Percentiles rank a stretch among this genome's conserved stretches.
Evolutionary conservation across 768 basidiomycete species (phyloP).

Genomic region (Favolaschia claudopus): DNA sequence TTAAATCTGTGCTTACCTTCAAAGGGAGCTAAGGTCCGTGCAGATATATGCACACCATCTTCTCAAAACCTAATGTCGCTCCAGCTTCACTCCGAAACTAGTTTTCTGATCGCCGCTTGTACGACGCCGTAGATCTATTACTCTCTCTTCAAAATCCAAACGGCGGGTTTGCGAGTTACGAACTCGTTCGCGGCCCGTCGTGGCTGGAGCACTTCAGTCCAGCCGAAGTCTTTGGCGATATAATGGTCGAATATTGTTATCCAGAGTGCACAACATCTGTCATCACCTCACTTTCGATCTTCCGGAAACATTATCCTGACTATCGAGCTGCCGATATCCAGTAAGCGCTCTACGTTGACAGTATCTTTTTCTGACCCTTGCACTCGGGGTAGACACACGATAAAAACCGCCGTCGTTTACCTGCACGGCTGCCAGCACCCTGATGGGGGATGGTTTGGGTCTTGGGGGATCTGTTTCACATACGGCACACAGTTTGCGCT

Average conservation of each 20-base stretch:
- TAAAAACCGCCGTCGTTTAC: conserved; percentile 75
- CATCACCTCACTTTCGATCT: conserved; percentile 87
- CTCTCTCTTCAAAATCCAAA: conserved; percentile 84
- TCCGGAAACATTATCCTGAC: conserved; percentile 77
- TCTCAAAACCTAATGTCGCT: conserved; percentile 32
- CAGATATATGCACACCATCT: neutral
- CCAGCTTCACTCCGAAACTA: conserved; percentile 65
- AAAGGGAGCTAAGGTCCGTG: conserved; percentile 74
- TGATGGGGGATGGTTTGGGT: conserved; percentile 93
- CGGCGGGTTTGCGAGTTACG: conserved; percentile 95
- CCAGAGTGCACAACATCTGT: conserved; percentile 98
- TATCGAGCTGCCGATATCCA: conserved; percentile 83
- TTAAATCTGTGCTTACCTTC: conserved; percentile 92
- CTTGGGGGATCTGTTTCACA: conserved; percentile 98
- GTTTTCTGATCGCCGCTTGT: conserved; percentile 80
- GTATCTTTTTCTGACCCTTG: neutral
- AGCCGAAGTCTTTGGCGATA: conserved; percentile 97
- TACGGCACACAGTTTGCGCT: conserved; percentile 97
- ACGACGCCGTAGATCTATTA: conserved; percentile 86
- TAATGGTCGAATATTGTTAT: conserved; percentile 95
- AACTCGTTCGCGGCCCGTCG: conserved; percentile 79
- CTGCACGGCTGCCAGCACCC: conserved; percentile 80
- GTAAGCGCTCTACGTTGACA: conserved; percentile 47
- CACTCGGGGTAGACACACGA: conserved; percentile 57
- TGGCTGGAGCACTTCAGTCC: conserved; percentile 90